A percentile compares a stretch with the other conserved stretches of the same genome.
These are phyloP conservation scores for Apiospora arundinis DNA, from an alignment of 2,329 filamentous ascomycete species.

Conservation along the genomic window DNA sequence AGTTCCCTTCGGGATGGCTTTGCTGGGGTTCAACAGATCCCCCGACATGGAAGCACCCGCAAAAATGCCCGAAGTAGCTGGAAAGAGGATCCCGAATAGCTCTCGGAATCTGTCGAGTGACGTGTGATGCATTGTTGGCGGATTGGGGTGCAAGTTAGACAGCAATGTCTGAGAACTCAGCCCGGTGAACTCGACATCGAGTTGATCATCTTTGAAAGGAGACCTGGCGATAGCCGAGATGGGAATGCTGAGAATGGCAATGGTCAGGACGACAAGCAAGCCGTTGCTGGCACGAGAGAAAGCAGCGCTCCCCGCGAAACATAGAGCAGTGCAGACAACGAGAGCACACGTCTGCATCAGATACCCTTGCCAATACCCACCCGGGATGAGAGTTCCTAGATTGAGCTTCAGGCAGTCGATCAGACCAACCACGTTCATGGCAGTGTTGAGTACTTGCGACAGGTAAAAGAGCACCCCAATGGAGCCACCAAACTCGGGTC, in stretches of 20 bases:
- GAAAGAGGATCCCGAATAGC: constrained; percentile 86
- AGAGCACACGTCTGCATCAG: constrained; percentile 76
- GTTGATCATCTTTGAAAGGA: constrained; percentile 68
- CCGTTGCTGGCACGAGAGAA: constrained; percentile 84
- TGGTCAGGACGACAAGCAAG: constrained; percentile 71
- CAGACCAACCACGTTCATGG: constrained; percentile 85
- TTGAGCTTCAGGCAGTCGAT: constrained; percentile 83
- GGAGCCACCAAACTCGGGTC: constrained; percentile 87
- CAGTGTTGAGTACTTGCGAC: constrained; percentile 87
- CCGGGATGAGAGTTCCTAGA: constrained; percentile 69
- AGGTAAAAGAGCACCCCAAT: constrained; percentile 89
- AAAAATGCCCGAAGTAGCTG: constrained; percentile 65
- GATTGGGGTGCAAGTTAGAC: constrained; percentile 77
- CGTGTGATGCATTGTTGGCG: constrained; percentile 65
- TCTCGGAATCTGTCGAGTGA: constrained; percentile 77
- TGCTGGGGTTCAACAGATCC: constrained; percentile 82
- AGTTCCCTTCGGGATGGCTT: constrained; percentile 84
- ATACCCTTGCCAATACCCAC: constrained; percentile 80
- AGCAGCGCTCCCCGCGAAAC: constrained; percentile 78
- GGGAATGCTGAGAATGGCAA: constrained; percentile 82
- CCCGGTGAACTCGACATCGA: constrained; percentile 79
- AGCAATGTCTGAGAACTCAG: constrained; percentile 72
- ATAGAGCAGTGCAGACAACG: constrained; percentile 74
- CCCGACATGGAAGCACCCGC: constrained; percentile 90
- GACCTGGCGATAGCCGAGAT: constrained; percentile 72